phyloP scores from a whole-genome alignment of 768 basidiomycete species.

The Tylopilus sp. region DNA sequence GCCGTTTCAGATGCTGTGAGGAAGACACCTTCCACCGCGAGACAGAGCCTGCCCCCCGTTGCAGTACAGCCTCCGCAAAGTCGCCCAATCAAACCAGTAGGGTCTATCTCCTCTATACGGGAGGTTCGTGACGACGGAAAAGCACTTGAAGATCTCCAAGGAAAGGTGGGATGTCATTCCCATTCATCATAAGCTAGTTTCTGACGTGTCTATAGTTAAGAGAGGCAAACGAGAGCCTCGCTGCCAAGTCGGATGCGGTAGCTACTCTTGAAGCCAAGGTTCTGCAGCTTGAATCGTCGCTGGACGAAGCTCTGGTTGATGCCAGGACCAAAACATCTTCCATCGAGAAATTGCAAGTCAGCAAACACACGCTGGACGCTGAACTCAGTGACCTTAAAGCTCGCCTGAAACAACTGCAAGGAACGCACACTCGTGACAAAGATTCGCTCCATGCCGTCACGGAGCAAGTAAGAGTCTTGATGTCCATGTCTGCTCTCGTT shows the following conservation, averaged over 20 bases:
- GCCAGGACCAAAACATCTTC: slow-evolving; percentile 42
- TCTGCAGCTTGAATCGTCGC: slow-evolving; percentile 44
- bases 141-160: slow-evolving; percentile 53
- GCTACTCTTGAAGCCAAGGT: slow-evolving; percentile 53
- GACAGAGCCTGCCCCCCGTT: slow-evolving; percentile 36
- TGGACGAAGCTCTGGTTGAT: slow-evolving; percentile 46
- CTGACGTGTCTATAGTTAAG: slow-evolving; percentile 45
- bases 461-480: slow-evolving; percentile 45
- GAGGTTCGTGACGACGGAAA: slow-evolving; percentile 66
- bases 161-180: slow-evolving; percentile 40
- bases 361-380: slow-evolving; percentile 46
- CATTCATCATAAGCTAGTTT: neutral
- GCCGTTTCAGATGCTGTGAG: slow-evolving; percentile 64
- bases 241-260: slow-evolving; percentile 48
- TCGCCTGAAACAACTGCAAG: slow-evolving; percentile 37
- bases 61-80: slow-evolving; percentile 29
- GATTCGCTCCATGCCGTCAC: slow-evolving; percentile 40
- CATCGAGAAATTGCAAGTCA: slow-evolving; percentile 46
- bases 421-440: slow-evolving; percentile 22
- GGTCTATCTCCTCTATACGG: slow-evolving; percentile 71
- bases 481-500: neutral
- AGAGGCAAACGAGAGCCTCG: slow-evolving; percentile 51
- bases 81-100: slow-evolving; percentile 44
- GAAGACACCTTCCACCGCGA: slow-evolving; percentile 43
- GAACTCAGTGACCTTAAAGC: slow-evolving; percentile 44